These are phyloP conservation scores for Fusarium sp. DNA, from an alignment of 2,329 filamentous ascomycete species.

Conservation along the genomic window DNA sequence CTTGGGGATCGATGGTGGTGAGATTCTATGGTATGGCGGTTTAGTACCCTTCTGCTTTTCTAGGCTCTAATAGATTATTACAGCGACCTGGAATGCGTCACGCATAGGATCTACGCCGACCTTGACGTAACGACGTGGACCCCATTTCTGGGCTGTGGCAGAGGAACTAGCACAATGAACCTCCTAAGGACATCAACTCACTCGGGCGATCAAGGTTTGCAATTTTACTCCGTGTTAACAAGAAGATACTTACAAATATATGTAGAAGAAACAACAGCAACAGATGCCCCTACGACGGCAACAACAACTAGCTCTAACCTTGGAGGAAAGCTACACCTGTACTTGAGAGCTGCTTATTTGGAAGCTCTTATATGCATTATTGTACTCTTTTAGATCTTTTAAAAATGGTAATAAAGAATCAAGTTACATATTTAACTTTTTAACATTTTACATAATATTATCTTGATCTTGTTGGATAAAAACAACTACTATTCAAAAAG, in stretches of 20 bases:
- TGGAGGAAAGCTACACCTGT: not conserved
- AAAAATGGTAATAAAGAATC: too few species aligned
- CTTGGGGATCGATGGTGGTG: not conserved
- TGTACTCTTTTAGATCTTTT: not conserved
- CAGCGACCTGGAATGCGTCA: constrained; percentile 3
- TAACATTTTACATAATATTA: too few species aligned
- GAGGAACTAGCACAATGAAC: not conserved
- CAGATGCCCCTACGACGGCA: not conserved
- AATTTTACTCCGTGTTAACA: not conserved
- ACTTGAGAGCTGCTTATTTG: not conserved
- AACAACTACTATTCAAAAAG: too few species aligned
- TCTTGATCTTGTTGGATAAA: too few species aligned
- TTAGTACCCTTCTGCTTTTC: not conserved
- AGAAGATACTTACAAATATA: not conserved
- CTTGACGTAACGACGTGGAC: not conserved
- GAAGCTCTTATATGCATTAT: not conserved
- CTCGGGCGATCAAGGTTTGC: not conserved
- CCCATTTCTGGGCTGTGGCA: not conserved
- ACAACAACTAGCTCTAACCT: not conserved
- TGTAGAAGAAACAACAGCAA: not conserved
- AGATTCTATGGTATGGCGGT: not conserved
- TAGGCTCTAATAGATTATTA: not conserved
- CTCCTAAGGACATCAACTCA: not conserved
- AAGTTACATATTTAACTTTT: too few species aligned
- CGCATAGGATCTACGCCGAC: not conserved